Evolutionary conservation across 116 monocot species (phyloP).

Genomic region (Trichopus zeylanicus): DNA sequence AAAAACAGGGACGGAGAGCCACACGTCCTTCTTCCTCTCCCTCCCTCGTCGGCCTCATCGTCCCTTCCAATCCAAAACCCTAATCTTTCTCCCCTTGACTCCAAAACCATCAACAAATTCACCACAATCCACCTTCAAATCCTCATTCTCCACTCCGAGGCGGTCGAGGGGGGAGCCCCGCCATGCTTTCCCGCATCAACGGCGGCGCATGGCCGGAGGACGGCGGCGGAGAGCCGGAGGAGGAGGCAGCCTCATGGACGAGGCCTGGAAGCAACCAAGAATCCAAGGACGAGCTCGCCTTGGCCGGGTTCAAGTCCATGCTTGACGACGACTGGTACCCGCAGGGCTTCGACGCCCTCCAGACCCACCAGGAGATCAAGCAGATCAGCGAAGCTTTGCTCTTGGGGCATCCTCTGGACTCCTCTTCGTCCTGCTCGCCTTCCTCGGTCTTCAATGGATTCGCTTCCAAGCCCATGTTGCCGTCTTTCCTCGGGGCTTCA

Average conservation of each 20-base stretch:
- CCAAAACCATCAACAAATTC: no score
- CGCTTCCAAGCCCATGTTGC: constrained; percentile 20
- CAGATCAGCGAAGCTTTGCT: constrained; percentile 11
- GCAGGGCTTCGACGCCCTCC: constrained; percentile 2
- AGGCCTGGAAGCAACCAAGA: not conserved
- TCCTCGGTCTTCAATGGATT: constrained; percentile 33
- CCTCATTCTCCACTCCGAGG: no score
- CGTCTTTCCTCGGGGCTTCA: constrained; percentile 30
- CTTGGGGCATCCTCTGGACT: constrained; percentile 19
- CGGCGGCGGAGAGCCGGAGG: constrained; percentile 10
- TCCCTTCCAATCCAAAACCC: no score
- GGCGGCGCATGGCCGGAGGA: constrained; percentile 28
- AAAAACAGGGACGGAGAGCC: no score
- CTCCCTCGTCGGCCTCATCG: not conserved
- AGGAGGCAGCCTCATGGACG: not conserved
- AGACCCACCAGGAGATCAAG: not conserved
- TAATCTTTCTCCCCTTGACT: no score
- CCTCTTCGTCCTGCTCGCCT: constrained; percentile 39
- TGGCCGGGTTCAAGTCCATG: constrained; percentile 31
- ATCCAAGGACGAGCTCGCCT: constrained; percentile 15
- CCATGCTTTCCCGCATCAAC: constrained; percentile 28
- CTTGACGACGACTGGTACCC: constrained; percentile 44
- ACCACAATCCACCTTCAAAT: no score
- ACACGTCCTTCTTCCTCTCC: no score
- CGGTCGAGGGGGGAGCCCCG: no score